Conservation (phyloP, 768 basidiomycete species). For the Suillus sp. region DNA sequence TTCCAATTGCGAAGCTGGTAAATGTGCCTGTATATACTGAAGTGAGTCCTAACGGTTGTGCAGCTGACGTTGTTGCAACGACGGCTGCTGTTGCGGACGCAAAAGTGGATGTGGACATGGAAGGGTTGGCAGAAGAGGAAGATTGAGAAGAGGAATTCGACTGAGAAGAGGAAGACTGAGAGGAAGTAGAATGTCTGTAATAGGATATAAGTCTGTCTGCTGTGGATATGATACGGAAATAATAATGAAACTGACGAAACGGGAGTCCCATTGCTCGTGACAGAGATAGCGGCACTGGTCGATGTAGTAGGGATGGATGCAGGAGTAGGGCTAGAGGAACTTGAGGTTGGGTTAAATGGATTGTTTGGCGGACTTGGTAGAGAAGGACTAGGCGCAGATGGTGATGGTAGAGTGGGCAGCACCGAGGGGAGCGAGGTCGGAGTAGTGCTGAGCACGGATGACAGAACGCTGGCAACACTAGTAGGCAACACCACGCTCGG, state of each 20-base stretch:
- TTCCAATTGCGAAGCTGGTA: not conserved
- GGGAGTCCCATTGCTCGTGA: not conserved
- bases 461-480: not conserved
- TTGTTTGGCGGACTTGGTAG: not conserved
- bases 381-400: not conserved
- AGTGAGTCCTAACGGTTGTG: conserved; percentile 1
- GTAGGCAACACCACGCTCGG: not conserved
- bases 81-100: conserved; percentile 5
- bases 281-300: not conserved
- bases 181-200: conserved; percentile 8
- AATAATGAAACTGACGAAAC: conserved; percentile 15
- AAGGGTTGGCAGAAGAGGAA: conserved; percentile 2
- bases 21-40: not conserved
- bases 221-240: not conserved
- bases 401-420: not conserved
- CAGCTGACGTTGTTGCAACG: conserved; percentile 4
- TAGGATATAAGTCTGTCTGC: conserved; percentile 7
- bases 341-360: not conserved
- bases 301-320: not conserved
- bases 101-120: conserved; percentile 9
- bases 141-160: conserved; percentile 1
- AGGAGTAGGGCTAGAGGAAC: not conserved
- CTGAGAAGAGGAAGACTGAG: conserved; percentile 4
- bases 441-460: not conserved
- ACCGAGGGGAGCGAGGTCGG: not conserved